Conservation (phyloP, 2,329 filamentous ascomycete species). For the Pochonia chlamydosporia region DNA sequence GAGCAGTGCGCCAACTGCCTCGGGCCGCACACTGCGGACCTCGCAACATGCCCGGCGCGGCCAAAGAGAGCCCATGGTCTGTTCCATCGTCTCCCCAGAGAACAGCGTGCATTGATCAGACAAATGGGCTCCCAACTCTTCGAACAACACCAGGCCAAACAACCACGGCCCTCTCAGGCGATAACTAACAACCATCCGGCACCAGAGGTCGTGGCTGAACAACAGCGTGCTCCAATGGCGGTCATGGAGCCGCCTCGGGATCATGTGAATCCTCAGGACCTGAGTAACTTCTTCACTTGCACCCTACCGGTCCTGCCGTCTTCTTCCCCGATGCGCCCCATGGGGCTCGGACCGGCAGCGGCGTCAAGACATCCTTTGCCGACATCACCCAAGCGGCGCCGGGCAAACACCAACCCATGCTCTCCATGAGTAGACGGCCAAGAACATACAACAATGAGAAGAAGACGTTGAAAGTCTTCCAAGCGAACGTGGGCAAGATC, state of each 20-base stretch:
- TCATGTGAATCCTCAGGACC: conserved; percentile 1
- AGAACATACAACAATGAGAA: background rate
- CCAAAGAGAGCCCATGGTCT: conserved; percentile 1
- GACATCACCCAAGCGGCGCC: conserved; percentile 3
- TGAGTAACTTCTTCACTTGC: conserved; percentile 2
- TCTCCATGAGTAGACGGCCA: conserved; percentile 1
- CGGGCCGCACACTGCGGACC: background rate
- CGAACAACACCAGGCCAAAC: background rate
- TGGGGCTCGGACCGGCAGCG: background rate
- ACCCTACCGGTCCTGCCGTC: conserved; percentile 2
- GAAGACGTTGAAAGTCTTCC: conserved; percentile 7
- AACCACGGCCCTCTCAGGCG: background rate
- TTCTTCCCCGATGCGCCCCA: conserved; percentile 1
- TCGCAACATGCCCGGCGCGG: background rate
- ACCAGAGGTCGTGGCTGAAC: no score
- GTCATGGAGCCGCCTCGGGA: background rate
- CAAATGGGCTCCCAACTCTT: background rate
- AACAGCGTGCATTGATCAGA: background rate
- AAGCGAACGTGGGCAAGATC: conserved; percentile 12
- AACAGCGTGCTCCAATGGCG: no score
- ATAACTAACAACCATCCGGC: no score
- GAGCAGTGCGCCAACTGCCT: conserved; percentile 3
- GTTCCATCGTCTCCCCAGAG: background rate
- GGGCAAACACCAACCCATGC: background rate
- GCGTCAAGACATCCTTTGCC: background rate